phyloP scores from a whole-genome alignment of 225 moss, liverwort and hornwort genomes.

The Physcomitrium patens region DNA sequence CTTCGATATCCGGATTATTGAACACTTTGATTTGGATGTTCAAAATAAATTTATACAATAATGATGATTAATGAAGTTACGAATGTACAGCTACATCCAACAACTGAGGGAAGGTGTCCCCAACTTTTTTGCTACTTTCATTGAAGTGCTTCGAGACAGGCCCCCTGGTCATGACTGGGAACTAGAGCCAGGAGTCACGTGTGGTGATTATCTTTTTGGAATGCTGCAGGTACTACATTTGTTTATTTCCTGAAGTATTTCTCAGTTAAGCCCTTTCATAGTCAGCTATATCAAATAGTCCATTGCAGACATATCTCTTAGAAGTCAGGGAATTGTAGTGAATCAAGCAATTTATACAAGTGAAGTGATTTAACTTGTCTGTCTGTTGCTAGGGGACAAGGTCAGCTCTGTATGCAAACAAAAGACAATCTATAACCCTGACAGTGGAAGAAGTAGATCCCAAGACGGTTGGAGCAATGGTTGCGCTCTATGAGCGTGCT shows the following conservation, averaged over 20 bases:
- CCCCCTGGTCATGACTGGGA: conserved; percentile 91
- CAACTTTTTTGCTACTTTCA: conserved; percentile 90
- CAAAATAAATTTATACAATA: conserved; percentile 6
- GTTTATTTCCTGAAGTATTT: conserved; percentile 20
- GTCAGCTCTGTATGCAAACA: conserved; percentile 81
- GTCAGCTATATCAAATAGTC: conserved; percentile 4
- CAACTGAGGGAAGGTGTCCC: conserved; percentile 86
- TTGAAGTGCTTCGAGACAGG: conserved; percentile 87
- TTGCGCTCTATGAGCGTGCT: conserved; percentile 86
- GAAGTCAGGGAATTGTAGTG: neutral
- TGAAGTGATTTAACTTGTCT: conserved; percentile 10
- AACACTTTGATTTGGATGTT: neutral
- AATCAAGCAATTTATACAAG: neutral
- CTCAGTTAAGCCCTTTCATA: neutral
- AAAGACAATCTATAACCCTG: conserved; percentile 81
- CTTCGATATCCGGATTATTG: conserved; percentile 17
- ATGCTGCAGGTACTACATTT: conserved; percentile 74
- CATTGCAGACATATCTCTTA: conserved; percentile 12
- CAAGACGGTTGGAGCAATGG: conserved; percentile 70
- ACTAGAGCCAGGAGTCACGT: conserved; percentile 90
- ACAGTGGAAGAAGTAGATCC: conserved; percentile 78
- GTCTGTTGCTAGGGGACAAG: conserved; percentile 69
- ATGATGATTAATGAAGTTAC: conserved; percentile 11
- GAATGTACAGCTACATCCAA: conserved; percentile 71
- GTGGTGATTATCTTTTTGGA: conserved; percentile 87